Conservation (phyloP, 805 yeast species). For the Barnettozyma salicaria region DNA sequence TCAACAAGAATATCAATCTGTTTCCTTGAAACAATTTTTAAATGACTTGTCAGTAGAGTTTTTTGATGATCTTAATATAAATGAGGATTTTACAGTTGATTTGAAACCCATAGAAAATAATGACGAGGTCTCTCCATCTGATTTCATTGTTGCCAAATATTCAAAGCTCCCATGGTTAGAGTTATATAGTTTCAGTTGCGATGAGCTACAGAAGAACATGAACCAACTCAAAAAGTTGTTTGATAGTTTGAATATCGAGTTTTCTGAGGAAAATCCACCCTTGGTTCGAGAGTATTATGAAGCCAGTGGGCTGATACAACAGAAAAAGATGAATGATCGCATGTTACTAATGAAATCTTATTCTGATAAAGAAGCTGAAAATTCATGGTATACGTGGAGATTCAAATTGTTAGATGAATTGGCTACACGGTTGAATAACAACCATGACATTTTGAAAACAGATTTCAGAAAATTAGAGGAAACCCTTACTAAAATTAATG, state of each 20-base stretch:
- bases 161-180: conserved; percentile 26
- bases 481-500: conserved; percentile 5
- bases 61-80: conserved; percentile 24
- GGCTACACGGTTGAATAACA: conserved; percentile 15
- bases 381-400: conserved; percentile 25
- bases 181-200: conserved; percentile 25
- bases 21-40: conserved; percentile 21
- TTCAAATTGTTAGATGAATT: conserved; percentile 23
- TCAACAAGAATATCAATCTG: conserved; percentile 20
- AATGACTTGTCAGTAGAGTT: conserved; percentile 24
- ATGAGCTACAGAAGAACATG: conserved; percentile 25
- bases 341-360: conserved; percentile 23
- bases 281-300: conserved; percentile 25
- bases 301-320: conserved; percentile 13
- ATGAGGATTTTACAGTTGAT: conserved; percentile 20
- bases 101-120: conserved; percentile 10
- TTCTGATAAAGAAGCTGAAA: conserved; percentile 24
- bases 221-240: conserved; percentile 19
- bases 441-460: conserved; percentile 8
- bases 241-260: conserved; percentile 22
- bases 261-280: conserved; percentile 24
- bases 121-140: conserved; percentile 7
- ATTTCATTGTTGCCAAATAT: conserved; percentile 20
- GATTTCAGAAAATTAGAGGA: conserved; percentile 8
- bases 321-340: conserved; percentile 23